Base-by-base conservation (phyloP, 768 basidiomycete genomes). In the Cubamyces sp. region DNA sequence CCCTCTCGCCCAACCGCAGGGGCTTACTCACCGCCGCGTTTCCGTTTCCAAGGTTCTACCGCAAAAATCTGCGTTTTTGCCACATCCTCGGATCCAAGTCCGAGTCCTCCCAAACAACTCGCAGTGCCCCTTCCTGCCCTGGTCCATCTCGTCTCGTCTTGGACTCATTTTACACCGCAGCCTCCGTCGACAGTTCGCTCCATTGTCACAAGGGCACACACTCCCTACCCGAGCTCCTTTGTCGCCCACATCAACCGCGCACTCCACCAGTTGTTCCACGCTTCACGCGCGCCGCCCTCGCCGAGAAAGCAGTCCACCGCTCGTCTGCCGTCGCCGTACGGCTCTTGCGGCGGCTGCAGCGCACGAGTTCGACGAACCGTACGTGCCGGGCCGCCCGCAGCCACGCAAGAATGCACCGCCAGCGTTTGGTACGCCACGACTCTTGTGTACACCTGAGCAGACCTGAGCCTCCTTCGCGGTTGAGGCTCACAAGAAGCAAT, bases 211-310 rank as follows among this genome's bases (percentile, higher is more conserved):
- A 43, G 42, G 46, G 19, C 46, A 47, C 23, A 47, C 23, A 7
- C 26, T 28, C 34, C 28, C 28, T 34, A 34, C 34, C 34, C 34
- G 34, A 34, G 34, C 34, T 34, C 34, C 34, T 34, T 34, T 34
- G 34, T 34, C 48, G 48, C 25, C 26, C 48, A n/a, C 48, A 49
- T n/a, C 48, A 49, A 16, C 48, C 48, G 48, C 48, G 26, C 48
- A 49, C 26, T 49, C 48, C 48, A 49, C 48, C 48, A 28, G 5
- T 49, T 49, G 48, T 30, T 49, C 48, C 48, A 49, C 11, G 26
- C 16, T 30, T 49, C 26, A 49, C 16, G 26, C 25, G 48, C 48
- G 26, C 25, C 48, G 28, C 28, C 48, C 5, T 49, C 7, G 3
- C 19, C 42, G 19, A 19, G 9, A 34, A 34, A 11, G 34, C 34